Evolutionary conservation across 768 basidiomycete genomes (phyloP).

Genomic region (Coprinellus micaceus): DNA sequence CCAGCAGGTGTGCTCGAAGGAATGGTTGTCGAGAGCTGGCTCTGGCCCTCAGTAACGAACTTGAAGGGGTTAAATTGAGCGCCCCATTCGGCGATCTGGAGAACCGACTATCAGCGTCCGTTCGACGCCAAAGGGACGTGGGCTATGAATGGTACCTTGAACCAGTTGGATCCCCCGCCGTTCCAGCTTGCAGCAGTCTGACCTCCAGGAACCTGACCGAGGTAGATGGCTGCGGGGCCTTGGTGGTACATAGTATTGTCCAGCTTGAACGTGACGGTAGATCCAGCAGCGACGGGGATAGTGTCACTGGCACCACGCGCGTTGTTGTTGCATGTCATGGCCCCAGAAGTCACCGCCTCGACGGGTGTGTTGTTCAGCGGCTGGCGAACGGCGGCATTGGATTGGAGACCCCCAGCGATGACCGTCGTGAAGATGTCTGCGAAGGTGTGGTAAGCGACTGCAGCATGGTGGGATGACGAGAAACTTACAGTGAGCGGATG

Average conservation of each 20-base stretch:
- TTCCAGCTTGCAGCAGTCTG: constrained; percentile 30
- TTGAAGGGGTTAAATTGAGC: constrained; percentile 27
- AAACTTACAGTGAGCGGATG: background rate
- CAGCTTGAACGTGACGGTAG: constrained; percentile 37
- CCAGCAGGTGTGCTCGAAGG: constrained; percentile 35
- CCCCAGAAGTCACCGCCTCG: constrained; percentile 24
- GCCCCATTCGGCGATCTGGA: constrained; percentile 30
- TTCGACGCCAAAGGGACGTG: background rate
- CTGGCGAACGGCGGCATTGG: constrained; percentile 27
- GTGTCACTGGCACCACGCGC: constrained; percentile 32
- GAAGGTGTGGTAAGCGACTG: background rate
- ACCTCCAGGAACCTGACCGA: constrained; percentile 32
- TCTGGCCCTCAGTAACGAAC: constrained; percentile 23
- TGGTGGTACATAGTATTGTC: constrained; percentile 23
- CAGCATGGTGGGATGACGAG: background rate
- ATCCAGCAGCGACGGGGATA: constrained; percentile 35
- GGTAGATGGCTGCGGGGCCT: constrained; percentile 26
- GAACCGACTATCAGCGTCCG: background rate
- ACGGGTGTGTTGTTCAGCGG: constrained; percentile 33
- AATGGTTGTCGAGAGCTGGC: constrained; percentile 30
- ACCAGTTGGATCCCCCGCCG: constrained; percentile 37
- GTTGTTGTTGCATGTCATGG: constrained; percentile 36
- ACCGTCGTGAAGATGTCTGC: constrained; percentile 29
- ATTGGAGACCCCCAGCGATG: constrained; percentile 25
- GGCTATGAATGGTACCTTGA: constrained; percentile 26